Base-by-base conservation (phyloP, 495 filamentous ascomycete species). In the Daldinia bambusicola region DNA sequence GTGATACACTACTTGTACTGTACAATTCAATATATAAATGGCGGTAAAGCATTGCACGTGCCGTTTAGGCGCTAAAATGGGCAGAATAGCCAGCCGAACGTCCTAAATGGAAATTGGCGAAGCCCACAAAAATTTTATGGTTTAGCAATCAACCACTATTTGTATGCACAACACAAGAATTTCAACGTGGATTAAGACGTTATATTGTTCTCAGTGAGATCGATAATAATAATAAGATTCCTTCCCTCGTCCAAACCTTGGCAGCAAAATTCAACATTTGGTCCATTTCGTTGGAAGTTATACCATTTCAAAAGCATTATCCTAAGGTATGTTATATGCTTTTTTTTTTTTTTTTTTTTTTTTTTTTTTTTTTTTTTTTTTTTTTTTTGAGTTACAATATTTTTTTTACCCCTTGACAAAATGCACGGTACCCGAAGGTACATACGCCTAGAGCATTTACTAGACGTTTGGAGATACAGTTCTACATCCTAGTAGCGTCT, bases 51-150 rank as follows among this genome's bases (percentile, higher is more conserved):
- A 20, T 50, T 30, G 70, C 70, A 72, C 70, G 70, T 72, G 70
- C 55, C 34, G 40, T 34, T 18, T 26, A 64, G 30, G 32, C 62
- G 62, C 57, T 69, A 69, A 45, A 63, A 41, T 41, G 65, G 61
- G 61, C 61, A 66, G 59, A 69, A 57, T 51, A 45, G 55, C 52
- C 31, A 63, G 53, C 60, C 55, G 59, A 30, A 6, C 32, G 63
- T 63, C 58, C 69, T 37, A 63, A 59, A 63, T 53, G 36, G 53
- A 67, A 63, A 63, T 68, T 69, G 57, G 56, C 58, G 57, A 73
- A 69, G 64, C 66, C 70, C 70, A 73, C 70, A 73, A 73, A 69
- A 69, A 20, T 61, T 66, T 57, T 63, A 57, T 64, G 50, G 61
- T 73, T 55, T 55, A 59, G 60, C 56, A 65, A 61, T 43, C 50